Evolutionary conservation across 2,329 filamentous ascomycete genomes (phyloP), one percentile per base, ranked within the genome.

Genomic region (Coleophoma eucalyptorum): DNA sequence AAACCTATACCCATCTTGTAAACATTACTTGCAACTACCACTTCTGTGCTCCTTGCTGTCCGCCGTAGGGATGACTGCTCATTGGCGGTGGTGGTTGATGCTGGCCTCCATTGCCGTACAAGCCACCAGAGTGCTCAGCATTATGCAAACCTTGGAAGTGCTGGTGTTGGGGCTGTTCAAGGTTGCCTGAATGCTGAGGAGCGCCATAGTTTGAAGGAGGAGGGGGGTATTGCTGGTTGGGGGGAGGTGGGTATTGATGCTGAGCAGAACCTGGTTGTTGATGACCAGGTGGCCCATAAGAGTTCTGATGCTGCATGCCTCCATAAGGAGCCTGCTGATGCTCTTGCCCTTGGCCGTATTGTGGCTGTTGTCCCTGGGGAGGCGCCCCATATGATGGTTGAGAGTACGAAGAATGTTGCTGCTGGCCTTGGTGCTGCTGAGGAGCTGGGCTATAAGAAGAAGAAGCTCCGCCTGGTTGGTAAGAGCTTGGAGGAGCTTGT

Each of bases 401-500:
- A 20, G 47, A 19, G 42, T 21, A 16, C 16, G 21, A 40, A 33
- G 48, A 45, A 8, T 56, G 55, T 7, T 48, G 47, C 12, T 53
- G 50, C 20, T 42, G 35, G 16, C n/a, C 26, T 35, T 46, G 44
- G 4, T 50, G 53, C 11, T 33, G 42, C 12, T 31, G 31, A 4
- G 49, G 31, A 21, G 51, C 52, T 41, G 54, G 49, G 31, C 55
- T 53, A 48, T 60, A 59, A 12, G 49, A 50, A 16, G 50, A 49
- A 26, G 26, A 5, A 20, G 55, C 49, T 16, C 56, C 58, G 35
- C 54, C 50, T 26, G 74, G 69, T 59, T 84, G 78, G 64, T 86
- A 86, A 6, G 80, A 77, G 13, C 76, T 67, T n/a, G 81, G 79
- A 12, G 86, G 86, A 37, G 84, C 81, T 50, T 79, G 74, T 50